Percentiles rank a stretch among this genome's conserved stretches.
Conservation (phyloP, 1,284 basidiomycete species). For the Cutaneotrichosporon mucoides region DNA sequence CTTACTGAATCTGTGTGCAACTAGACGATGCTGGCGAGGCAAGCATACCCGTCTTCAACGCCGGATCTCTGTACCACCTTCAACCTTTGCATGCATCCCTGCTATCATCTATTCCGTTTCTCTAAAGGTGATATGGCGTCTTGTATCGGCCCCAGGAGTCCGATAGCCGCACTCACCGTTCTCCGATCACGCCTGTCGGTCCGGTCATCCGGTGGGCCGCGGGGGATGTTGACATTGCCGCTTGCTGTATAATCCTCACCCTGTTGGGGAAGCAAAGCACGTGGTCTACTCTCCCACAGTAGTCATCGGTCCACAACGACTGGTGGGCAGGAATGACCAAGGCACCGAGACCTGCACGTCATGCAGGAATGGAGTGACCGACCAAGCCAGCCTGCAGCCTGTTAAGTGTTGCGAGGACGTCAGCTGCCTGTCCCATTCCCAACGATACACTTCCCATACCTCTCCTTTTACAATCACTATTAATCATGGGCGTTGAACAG, state of each 20-base stretch:
- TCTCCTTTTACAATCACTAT: neutral
- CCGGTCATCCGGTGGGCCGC: conserved; percentile 1
- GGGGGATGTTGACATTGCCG: neutral
- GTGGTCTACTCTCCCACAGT: neutral
- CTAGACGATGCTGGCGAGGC: too few relatives aligned
- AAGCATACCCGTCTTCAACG: too few relatives aligned
- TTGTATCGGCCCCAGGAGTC: neutral
- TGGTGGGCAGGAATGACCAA: too few relatives aligned
- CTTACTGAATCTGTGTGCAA: neutral
- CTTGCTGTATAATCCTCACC: too few relatives aligned
- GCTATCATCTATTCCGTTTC: too few relatives aligned
- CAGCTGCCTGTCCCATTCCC: neutral
- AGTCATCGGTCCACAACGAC: too few relatives aligned
- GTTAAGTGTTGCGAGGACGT: neutral
- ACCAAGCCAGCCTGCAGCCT: neutral
- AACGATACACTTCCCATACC: neutral
- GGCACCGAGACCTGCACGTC: too few relatives aligned
- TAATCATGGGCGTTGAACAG: conserved; percentile 44
- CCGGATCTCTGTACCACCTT: neutral
- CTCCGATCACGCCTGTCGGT: neutral
- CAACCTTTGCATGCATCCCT: neutral
- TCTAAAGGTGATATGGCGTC: too few relatives aligned
- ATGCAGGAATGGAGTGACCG: too few relatives aligned
- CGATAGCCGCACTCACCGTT: neutral
- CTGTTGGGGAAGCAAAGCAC: too few relatives aligned